Percentiles rank a stretch among this genome's conserved stretches.
Evolutionary conservation across 371 early-diverging fungal species (phyloP).

Genomic region (Synchytrium microbalum): DNA sequence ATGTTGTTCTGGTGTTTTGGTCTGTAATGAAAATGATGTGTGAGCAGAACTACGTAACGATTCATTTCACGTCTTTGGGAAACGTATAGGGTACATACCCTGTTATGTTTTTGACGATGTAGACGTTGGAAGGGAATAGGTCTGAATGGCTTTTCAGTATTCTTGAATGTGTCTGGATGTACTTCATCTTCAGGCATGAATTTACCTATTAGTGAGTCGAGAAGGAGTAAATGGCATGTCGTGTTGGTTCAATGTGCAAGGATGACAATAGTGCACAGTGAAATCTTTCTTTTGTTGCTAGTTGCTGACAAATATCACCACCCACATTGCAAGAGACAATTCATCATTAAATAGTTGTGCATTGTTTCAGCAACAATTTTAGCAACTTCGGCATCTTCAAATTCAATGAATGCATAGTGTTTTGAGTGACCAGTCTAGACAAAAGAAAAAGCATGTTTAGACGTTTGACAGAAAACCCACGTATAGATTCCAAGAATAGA

Average conservation of each 20-base stretch:
- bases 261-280: too few relatives aligned
- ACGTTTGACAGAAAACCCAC: slow-evolving; percentile 6
- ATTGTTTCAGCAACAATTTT: slow-evolving; percentile 88
- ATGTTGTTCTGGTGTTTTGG: slow-evolving; percentile 41
- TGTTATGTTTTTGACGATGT: slow-evolving; percentile 50
- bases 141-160: slow-evolving; percentile 53
- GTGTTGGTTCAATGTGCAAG: too few relatives aligned
- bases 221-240: slow-evolving; percentile 1
- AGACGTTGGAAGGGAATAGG: slow-evolving; percentile 46
- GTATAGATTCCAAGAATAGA: too few relatives aligned
- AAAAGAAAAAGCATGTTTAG: too few relatives aligned
- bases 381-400: slow-evolving; percentile 68
- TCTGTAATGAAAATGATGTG: slow-evolving; percentile 9
- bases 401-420: slow-evolving; percentile 92
- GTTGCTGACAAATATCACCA: too few relatives aligned
- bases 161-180: slow-evolving; percentile 62
- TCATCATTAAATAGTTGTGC: slow-evolving; percentile 87
- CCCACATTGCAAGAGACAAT: slow-evolving; percentile 73
- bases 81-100: slow-evolving; percentile 14
- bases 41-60: not conserved
- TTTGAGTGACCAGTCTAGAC: slow-evolving; percentile 69
- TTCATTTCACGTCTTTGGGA: not conserved
- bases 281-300: too few relatives aligned
- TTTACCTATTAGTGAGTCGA: slow-evolving; percentile 19
- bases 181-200: slow-evolving; percentile 58